These are phyloP conservation scores for Toxicodendron radicans DNA, from an alignment of 345 rosid species.

Conservation along the genomic window DNA sequence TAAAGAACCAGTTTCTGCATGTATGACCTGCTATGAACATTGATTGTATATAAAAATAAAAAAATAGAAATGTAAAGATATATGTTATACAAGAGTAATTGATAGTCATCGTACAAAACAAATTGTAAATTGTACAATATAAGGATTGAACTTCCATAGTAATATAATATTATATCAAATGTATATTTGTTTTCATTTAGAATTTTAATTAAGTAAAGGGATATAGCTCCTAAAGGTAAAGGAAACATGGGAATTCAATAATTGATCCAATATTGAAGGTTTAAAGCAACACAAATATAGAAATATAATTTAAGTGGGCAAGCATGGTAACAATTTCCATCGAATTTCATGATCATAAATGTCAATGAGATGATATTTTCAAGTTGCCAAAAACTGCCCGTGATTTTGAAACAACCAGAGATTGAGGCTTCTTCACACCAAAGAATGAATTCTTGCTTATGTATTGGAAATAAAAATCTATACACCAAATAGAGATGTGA, in stretches of 20 bases:
- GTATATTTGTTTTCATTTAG: too few species aligned
- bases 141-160: too few species aligned
- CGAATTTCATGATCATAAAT: slow-evolving; percentile 21
- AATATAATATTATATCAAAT: too few species aligned
- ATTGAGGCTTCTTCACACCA: slow-evolving; percentile 30
- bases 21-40: not conserved
- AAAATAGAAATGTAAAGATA: not conserved
- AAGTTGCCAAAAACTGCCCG: not conserved
- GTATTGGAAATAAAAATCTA: slow-evolving; percentile 34
- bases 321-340: slow-evolving; percentile 8
- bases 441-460: slow-evolving; percentile 32
- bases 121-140: too few species aligned
- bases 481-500: slow-evolving; percentile 26
- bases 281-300: not conserved
- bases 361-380: slow-evolving; percentile 11
- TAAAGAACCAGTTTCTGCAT: not conserved
- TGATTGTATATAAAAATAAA: not conserved
- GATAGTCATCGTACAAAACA: too few species aligned
- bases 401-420: slow-evolving; percentile 10
- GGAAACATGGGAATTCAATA: not conserved
- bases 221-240: too few species aligned
- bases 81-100: too few species aligned
- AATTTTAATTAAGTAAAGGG: too few species aligned
- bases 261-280: not conserved
- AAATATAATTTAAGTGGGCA: not conserved